Percentiles rank a stretch among this genome's conserved stretches.
These are phyloP conservation scores for Hypericum perforatum DNA, from an alignment of 345 rosid genomes.

Conservation along the genomic window DNA sequence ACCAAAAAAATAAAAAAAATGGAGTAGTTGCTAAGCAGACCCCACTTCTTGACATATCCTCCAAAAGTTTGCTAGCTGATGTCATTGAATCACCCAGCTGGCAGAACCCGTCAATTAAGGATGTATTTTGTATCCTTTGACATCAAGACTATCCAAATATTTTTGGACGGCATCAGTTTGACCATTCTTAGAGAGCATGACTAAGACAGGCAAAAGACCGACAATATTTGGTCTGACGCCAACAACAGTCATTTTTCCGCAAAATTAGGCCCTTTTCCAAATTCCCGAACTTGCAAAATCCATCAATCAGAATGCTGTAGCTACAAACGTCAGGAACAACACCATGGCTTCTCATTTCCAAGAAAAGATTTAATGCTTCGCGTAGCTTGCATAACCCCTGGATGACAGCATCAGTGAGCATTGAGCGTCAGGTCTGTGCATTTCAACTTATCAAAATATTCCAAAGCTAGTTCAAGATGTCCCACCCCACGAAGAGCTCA, in stretches of 20 bases:
- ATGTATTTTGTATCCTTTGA: constrained; percentile 35
- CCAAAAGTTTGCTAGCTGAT: constrained; percentile 25
- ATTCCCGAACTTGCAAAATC: constrained; percentile 39
- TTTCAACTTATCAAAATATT: constrained; percentile 38
- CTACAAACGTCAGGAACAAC: constrained; percentile 46
- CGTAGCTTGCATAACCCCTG: constrained; percentile 41
- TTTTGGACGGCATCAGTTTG: constrained; percentile 14
- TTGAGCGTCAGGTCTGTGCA: constrained; percentile 37
- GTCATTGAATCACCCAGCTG: constrained; percentile 36
- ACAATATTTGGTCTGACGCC: constrained; percentile 45
- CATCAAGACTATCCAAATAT: constrained; percentile 20
- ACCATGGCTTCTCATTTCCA: constrained; percentile 29
- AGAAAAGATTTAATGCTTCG: constrained; percentile 37
- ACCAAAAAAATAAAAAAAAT: too few relatives aligned
- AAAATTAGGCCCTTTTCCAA: constrained; percentile 32
- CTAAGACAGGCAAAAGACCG: not conserved
- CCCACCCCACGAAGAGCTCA: constrained; percentile 48
- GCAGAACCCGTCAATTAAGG: constrained; percentile 46
- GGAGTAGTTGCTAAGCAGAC: constrained; percentile 21
- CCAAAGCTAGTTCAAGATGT: constrained; percentile 26
- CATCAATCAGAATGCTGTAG: constrained; percentile 41
- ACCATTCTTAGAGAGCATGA: constrained; percentile 25
- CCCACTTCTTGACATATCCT: constrained; percentile 30
- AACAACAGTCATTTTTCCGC: constrained; percentile 25
- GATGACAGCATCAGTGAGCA: constrained; percentile 43